Conservation (phyloP, 1,139 yeast genomes). For the Pichia sp. region DNA sequence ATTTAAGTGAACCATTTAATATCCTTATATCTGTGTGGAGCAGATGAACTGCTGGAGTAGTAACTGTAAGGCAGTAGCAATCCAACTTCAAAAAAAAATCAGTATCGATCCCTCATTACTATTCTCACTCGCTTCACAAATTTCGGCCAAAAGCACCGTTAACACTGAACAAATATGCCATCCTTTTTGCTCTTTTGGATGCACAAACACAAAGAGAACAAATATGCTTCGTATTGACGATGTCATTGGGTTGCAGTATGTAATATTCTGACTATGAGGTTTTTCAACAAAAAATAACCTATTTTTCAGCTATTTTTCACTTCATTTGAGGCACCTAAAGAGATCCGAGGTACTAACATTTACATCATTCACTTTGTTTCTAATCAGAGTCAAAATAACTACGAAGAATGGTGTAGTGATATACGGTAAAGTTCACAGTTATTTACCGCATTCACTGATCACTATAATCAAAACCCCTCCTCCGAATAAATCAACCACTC, state of each 20-base stretch:
- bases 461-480: conserved; percentile 7
- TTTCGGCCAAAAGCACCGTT: no score
- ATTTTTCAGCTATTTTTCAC: not conserved
- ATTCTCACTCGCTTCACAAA: no score
- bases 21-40: no score
- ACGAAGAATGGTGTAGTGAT: conserved; percentile 52
- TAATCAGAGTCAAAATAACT: conserved; percentile 54
- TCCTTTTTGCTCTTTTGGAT: no score
- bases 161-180: no score
- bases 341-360: not conserved
- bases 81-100: no score
- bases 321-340: not conserved
- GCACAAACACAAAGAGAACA: no score
- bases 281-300: not conserved
- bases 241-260: conserved; percentile 29
- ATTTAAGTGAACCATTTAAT: no score
- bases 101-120: no score
- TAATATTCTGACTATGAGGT: not conserved
- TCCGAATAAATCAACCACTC: conserved; percentile 12
- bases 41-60: no score
- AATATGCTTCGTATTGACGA: conserved; percentile 33
- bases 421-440: conserved; percentile 57
- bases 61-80: no score
- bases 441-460: conserved; percentile 34
- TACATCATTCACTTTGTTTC: conserved; percentile 14